phyloP scores from a whole-genome alignment of 2,329 filamentous ascomycete species.

The Coniosporium tulheliwenetii region DNA sequence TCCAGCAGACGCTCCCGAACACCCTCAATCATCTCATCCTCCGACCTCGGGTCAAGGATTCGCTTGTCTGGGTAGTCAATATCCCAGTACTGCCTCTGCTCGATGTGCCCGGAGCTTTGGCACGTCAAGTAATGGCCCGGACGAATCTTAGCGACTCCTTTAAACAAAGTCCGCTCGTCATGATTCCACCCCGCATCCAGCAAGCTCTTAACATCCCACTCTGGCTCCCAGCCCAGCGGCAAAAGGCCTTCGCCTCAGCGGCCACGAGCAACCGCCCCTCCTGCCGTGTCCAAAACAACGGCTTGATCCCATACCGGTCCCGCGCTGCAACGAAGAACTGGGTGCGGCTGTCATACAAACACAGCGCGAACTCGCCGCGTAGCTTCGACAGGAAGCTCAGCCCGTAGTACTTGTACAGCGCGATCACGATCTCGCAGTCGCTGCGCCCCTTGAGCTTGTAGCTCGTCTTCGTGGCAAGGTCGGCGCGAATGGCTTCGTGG shows the following conservation, averaged over 20 bases:
- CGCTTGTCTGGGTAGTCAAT: slow-evolving; percentile 33
- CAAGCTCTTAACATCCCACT: slow-evolving; percentile 36
- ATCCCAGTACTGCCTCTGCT: slow-evolving; percentile 36
- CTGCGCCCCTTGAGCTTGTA: slow-evolving; percentile 31
- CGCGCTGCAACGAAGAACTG: slow-evolving; percentile 30
- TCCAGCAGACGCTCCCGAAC: slow-evolving; percentile 36
- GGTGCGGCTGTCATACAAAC: slow-evolving; percentile 31
- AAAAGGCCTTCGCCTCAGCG: slow-evolving; percentile 38
- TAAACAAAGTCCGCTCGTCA: slow-evolving; percentile 33
- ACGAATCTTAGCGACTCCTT: slow-evolving; percentile 28
- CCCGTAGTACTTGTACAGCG: slow-evolving; percentile 35
- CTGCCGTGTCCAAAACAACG: slow-evolving; percentile 34
- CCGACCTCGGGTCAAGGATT: slow-evolving; percentile 24
- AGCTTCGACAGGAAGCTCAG: slow-evolving; percentile 29
- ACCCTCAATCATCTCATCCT: slow-evolving; percentile 34
- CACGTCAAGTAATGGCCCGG: slow-evolving; percentile 30
- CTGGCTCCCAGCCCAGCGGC: slow-evolving; percentile 33
- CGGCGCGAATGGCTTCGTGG: slow-evolving; percentile 26
- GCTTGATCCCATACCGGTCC: slow-evolving; percentile 43
- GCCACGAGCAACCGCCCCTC: slow-evolving; percentile 28
- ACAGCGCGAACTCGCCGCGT: slow-evolving; percentile 39
- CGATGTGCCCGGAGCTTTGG: slow-evolving; percentile 19
- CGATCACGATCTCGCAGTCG: slow-evolving; percentile 38
- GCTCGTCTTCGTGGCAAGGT: slow-evolving; percentile 16
- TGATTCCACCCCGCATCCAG: slow-evolving; percentile 26